Base-by-base conservation (phyloP, 441 rosid genomes). In the Dalechampia spathulata region DNA sequence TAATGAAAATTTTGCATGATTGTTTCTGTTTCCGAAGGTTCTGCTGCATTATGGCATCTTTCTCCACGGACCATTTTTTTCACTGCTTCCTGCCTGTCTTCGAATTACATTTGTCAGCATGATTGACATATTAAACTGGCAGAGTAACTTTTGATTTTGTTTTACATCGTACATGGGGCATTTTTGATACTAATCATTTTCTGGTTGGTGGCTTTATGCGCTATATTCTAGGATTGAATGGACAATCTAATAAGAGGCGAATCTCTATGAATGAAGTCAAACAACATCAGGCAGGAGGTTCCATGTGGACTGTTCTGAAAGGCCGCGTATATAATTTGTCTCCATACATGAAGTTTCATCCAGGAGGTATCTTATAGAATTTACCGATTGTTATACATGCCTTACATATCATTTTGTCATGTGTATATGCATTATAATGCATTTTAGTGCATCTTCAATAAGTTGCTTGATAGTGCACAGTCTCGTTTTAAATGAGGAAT, bases 341-440 rank as follows among this genome's bases (percentile, higher is more conserved):
- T 1, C 96, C 99, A 34, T 90, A 83, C 65, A 83, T 87, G 97
- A 93, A 83, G 57, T 90, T 90, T 70, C 99, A 90, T 72, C 97
- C 95, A 3, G 97, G 99, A 77, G 97, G 95, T 83, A 68, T 19
- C 63, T 14, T 7, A 28, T 25, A 30, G 30, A 42, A 20, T 50
- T 42, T 49, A 1, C 40, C 11, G 52, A 6, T 19, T n/a, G 45
- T 55, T 14, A 30, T 28, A 36, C 15, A 52, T 37, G 11, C 13
- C 26, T 7, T 30, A 8, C 34, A 4, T 30, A 30, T 30, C 8
- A 30, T 30, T 30, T 30, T 30, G 8, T 30, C 34, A 30, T 30
- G 34, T 8, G 8, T 30, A 30, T 30, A 30, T 30, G 34, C 34
- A 30, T 3, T 8, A 30, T 30, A 8, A 4, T 3, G 8, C 34